A percentile compares a stretch with the other conserved stretches of the same genome.
These are phyloP conservation scores for Ramaria sp. DNA, from an alignment of 768 basidiomycete genomes.

Conservation along the genomic window DNA sequence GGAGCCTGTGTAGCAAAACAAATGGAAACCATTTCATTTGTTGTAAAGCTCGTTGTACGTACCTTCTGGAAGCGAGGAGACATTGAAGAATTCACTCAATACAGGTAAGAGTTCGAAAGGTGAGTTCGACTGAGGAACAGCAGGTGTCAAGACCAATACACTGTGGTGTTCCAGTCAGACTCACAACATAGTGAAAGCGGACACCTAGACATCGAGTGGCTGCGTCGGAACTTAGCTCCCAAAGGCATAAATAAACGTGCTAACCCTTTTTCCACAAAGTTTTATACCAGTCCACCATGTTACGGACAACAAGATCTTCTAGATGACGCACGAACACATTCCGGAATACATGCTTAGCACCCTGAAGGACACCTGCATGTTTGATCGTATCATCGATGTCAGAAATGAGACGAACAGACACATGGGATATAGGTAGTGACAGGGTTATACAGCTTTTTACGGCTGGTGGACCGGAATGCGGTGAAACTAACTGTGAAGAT, in stretches of 20 bases:
- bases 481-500: not conserved
- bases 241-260: slow-evolving; percentile 77
- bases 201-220: slow-evolving; percentile 35
- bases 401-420: slow-evolving; percentile 70
- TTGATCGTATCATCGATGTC: slow-evolving; percentile 95
- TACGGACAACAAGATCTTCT: slow-evolving; percentile 67
- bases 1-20: slow-evolving; percentile 35
- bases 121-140: slow-evolving; percentile 60
- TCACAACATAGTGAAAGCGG: slow-evolving; percentile 80
- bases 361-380: slow-evolving; percentile 61
- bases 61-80: slow-evolving; percentile 61
- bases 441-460: not conserved
- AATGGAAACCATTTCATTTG: not conserved
- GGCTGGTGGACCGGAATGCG: not conserved
- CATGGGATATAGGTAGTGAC: slow-evolving; percentile 36
- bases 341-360: slow-evolving; percentile 73
- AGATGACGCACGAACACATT: slow-evolving; percentile 89
- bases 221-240: slow-evolving; percentile 20
- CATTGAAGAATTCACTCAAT: slow-evolving; percentile 60
- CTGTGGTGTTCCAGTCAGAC: slow-evolving; percentile 20
- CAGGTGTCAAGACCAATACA: not conserved
- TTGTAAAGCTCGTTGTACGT: slow-evolving; percentile 9
- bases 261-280: slow-evolving; percentile 60
- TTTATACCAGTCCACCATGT: slow-evolving; percentile 73
- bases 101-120: slow-evolving; percentile 79